Base-by-base conservation (phyloP, 306 rosid genomes). In the Parietaria judaica region DNA sequence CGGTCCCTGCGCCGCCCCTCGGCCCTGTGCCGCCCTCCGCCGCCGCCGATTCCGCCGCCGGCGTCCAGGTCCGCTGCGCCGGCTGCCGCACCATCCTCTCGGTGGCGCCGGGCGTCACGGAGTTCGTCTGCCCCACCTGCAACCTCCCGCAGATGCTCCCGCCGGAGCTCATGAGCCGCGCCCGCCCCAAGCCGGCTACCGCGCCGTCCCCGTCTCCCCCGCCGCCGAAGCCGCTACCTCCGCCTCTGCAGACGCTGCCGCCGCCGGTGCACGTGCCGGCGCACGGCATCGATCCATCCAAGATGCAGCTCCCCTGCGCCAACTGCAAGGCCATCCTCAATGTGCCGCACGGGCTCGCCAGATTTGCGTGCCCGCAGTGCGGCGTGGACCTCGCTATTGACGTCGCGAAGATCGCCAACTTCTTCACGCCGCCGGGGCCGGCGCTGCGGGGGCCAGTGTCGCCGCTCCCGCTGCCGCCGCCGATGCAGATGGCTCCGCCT, bases 281-380 rank as follows among this genome's bases (percentile, higher is more conserved):
- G 0, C 99, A 80, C 16, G 97, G 97, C 65, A 84, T 88, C 70
- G 99, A 94, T 82, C 99, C 97, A 8, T 61, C 99, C 56, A 94
- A 94, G 95, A 84, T 94, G 83, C 99, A 94, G 80, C 84, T 94
- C 35, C 94, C 99, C 15, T 94, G 99, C 61, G 97, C 94, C 43
- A 73, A 79, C 31, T 94, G 99, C 57, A 88, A 84, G 78, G 95
- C 99, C 39, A 80, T 88, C 48, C 99, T 94, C 64, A 88, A 94
- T 71, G 99, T 94, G 15, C 99, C 99, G 53, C 95, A 89, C 31
- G 99, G 99, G 50, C 79, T 88, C 14, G 58, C 88, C 0, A 70
- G 90, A 66, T 94, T 94, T 70, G 41, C 74, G 52, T 94, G 99
- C 66, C 99, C 97, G 6, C 99, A 88, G 74, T 94, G 99, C 51